phyloP scores from a whole-genome alignment of 768 basidiomycete genomes.

The Asterophora lycoperdoides region DNA sequence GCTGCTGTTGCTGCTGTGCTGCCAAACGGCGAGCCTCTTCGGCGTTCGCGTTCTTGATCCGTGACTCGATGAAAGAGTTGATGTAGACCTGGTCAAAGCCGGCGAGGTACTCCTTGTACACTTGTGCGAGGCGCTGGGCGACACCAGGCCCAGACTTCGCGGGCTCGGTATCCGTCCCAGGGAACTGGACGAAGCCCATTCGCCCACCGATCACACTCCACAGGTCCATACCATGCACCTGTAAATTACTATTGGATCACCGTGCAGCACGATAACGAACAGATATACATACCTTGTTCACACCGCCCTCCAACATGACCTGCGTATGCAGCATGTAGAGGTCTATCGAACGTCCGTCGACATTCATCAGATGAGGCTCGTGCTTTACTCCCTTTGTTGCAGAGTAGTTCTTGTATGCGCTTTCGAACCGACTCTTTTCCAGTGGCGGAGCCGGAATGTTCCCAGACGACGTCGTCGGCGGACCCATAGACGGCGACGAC shows the following conservation, averaged over 20 bases:
- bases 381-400: slow-evolving; percentile 35
- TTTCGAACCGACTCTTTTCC: slow-evolving; percentile 50
- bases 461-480: slow-evolving; percentile 6
- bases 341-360: slow-evolving; percentile 57
- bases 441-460: slow-evolving; percentile 30
- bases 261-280: background rate
- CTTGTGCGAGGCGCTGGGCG: slow-evolving; percentile 54
- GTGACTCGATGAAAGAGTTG: slow-evolving; percentile 33
- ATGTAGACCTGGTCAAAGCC: slow-evolving; percentile 56
- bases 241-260: slow-evolving; percentile 7
- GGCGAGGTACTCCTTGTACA: slow-evolving; percentile 56
- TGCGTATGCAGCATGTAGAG: slow-evolving; percentile 52
- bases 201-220: slow-evolving; percentile 69
- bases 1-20: slow-evolving; percentile 17
- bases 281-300: slow-evolving; percentile 35
- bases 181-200: slow-evolving; percentile 63
- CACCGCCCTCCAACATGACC: slow-evolving; percentile 59
- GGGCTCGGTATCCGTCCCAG: slow-evolving; percentile 56
- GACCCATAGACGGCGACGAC: slow-evolving; percentile 12
- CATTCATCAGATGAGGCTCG: slow-evolving; percentile 37
- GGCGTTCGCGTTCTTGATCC: background rate
- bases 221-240: slow-evolving; percentile 53
- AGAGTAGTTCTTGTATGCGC: slow-evolving; percentile 46
- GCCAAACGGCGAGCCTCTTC: too few species aligned
- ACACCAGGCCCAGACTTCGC: slow-evolving; percentile 57